These are phyloP conservation scores for Chaetomium cochliodes DNA, from an alignment of 495 filamentous ascomycete species.

Conservation along the genomic window DNA sequence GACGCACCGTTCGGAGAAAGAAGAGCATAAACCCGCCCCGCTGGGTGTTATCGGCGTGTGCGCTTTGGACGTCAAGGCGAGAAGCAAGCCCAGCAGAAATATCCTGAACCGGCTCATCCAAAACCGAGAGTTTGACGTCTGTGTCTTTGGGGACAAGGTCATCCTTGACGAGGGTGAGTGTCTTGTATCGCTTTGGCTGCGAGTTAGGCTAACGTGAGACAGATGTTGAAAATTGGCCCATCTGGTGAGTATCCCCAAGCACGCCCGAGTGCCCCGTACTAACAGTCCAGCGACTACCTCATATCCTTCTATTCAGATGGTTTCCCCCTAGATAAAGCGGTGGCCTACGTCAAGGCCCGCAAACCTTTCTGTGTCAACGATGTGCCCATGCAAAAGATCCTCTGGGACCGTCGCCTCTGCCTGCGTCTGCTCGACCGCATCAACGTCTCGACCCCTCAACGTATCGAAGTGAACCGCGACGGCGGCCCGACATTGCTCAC, in stretches of 20 bases:
- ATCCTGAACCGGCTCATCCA: constrained; percentile 88
- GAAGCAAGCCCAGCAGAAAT: constrained; percentile 93
- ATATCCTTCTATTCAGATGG: constrained; percentile 98
- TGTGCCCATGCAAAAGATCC: constrained; percentile 93
- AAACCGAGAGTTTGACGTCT: constrained; percentile 89
- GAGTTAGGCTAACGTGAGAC: constrained; percentile 23
- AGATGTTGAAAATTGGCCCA: constrained; percentile 72
- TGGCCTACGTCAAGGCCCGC: constrained; percentile 84
- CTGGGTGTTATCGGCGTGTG: constrained; percentile 81
- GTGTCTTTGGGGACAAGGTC: constrained; percentile 97
- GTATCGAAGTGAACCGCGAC: constrained; percentile 92
- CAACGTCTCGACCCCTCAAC: constrained; percentile 79
- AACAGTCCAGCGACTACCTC: constrained; percentile 71
- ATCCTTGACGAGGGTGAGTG: constrained; percentile 84
- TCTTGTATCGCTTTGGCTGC: neutral
- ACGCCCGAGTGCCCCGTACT: constrained; percentile 4
- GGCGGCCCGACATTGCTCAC: constrained; percentile 81
- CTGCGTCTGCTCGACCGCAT: constrained; percentile 84
- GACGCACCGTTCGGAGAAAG: constrained; percentile 45
- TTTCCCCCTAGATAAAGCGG: constrained; percentile 95
- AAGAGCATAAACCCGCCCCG: constrained; percentile 51
- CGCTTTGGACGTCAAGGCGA: constrained; percentile 90
- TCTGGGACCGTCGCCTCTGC: constrained; percentile 94
- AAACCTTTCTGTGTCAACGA: constrained; percentile 98
- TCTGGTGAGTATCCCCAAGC: constrained; percentile 46